Evolutionary conservation across 1,284 basidiomycete genomes (phyloP).

Genomic region (Hypsizygus ulmarius): DNA sequence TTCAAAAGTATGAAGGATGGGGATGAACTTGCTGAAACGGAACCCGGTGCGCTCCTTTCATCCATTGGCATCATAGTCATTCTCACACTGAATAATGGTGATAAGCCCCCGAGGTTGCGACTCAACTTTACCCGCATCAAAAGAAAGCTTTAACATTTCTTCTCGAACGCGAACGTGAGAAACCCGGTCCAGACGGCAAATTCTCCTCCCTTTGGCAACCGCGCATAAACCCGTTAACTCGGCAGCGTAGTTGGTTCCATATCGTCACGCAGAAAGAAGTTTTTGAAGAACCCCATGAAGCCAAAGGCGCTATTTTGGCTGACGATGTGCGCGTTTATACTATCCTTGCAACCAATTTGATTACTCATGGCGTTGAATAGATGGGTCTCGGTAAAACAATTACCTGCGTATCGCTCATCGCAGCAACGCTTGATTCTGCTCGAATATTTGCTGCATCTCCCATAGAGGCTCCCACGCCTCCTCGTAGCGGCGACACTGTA

Average conservation of each 20-base stretch:
- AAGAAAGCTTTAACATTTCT: conserved; percentile 97
- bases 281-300: conserved; percentile 66
- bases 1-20: conserved; percentile 88
- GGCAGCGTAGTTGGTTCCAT: conserved; percentile 69
- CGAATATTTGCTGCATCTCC: conserved; percentile 63
- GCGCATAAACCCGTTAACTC: conserved; percentile 50
- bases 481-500: conserved; percentile 37
- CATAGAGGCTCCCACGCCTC: conserved; percentile 43
- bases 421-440: conserved; percentile 77
- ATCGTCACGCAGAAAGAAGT: conserved; percentile 82
- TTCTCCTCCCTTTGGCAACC: conserved; percentile 79
- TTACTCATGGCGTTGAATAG: conserved; percentile 38
- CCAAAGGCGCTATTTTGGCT: conserved; percentile 89
- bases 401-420: conserved; percentile 89
- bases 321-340: conserved; percentile 74
- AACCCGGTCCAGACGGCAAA: conserved; percentile 47
- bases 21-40: conserved; percentile 83
- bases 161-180: conserved; percentile 87
- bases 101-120: conserved; percentile 78
- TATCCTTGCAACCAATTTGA: conserved; percentile 9
- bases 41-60: conserved; percentile 58
- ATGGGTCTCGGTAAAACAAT: conserved; percentile 99
- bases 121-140: conserved; percentile 95
- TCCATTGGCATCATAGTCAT: conserved; percentile 1
- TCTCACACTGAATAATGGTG: conserved; percentile 18